These are phyloP conservation scores for Metschnikowia orientalis DNA, from an alignment of 805 yeast genomes.

Conservation along the genomic window DNA sequence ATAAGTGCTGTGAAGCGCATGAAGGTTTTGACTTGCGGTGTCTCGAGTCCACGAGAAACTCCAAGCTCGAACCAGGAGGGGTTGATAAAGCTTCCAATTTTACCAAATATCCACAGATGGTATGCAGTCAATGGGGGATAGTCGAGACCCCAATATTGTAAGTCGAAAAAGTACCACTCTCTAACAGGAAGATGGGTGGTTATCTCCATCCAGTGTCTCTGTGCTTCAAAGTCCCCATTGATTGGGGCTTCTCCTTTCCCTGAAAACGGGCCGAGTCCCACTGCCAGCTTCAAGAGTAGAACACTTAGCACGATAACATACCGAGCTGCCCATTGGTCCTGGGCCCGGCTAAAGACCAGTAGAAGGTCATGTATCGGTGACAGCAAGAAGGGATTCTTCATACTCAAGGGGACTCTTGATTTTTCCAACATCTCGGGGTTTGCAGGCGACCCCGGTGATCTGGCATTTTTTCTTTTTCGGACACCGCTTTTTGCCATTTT, in stretches of 20 bases:
- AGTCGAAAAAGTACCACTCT: conserved; percentile 86
- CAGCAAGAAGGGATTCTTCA: conserved; percentile 7
- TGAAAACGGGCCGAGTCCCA: conserved; percentile 85
- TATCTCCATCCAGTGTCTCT: conserved; percentile 95
- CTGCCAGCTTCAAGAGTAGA: conserved; percentile 71
- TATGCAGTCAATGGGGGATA: conserved; percentile 96
- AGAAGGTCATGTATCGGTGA: conserved; percentile 70
- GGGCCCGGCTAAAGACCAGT: conserved; percentile 74
- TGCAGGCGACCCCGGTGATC: too few relatives aligned
- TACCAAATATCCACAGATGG: conserved; percentile 80
- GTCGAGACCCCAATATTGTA: conserved; percentile 93
- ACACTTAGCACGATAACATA: conserved; percentile 72
- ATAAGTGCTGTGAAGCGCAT: conserved; percentile 79
- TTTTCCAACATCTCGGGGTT: too few relatives aligned
- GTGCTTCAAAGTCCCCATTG: conserved; percentile 97
- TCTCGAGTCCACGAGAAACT: conserved; percentile 72
- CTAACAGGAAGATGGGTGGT: conserved; percentile 69
- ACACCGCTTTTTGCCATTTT: too few relatives aligned
- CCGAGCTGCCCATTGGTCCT: conserved; percentile 86
- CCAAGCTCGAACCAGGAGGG: conserved; percentile 73
- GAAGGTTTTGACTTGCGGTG: conserved; percentile 61
- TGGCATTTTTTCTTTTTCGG: too few relatives aligned
- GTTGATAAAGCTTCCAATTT: conserved; percentile 60
- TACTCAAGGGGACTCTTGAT: conserved; percentile 2
- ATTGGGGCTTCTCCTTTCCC: conserved; percentile 71